Evolutionary conservation across 306 rosid species (phyloP), one percentile per base, ranked within the genome.

Genomic region (Prunus salicina): DNA sequence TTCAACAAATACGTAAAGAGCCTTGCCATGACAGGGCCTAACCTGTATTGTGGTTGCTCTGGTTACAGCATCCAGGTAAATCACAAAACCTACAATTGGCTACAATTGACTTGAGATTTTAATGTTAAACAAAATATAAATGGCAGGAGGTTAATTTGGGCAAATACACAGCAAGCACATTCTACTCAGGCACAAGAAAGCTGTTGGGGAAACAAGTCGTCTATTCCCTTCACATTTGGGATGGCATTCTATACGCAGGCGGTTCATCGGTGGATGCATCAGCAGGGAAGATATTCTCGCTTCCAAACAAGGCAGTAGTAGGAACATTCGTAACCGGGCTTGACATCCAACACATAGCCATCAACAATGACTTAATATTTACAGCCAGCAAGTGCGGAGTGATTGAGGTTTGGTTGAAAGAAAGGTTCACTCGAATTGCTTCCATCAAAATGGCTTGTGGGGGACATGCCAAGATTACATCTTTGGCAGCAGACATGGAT

Each of bases 71-170:
- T 92, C 71, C 90, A 89, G 95, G 98, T 92, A 83, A 71, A 51
- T 50, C 55, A 52, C 13, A 62, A 12, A 78, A 0, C 58, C 8
- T 4, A 24, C n/a, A 14, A 8, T 3, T 16, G 7, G 16, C 6
- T 49, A 4, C 27, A 58, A 60, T 32, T 38, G 11, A 34, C 41
- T 34, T 34, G 41, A 34, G 76, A 74, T 52, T 79, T 45, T 45
- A 16, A 22, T 25, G 24, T 12, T 25, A 65, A 71, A n/a, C 16
- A 49, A 71, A 78, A 10, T 38, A 11, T 3, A 10, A 55, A 62
- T 75, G 64, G 76, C 95, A 95, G 98, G 98, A 95, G 82, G 91
- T 95, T 76, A 83, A 95, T 87, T 86, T 95, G 84, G 73, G 85
- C 56, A 81, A 73, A 4, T 45, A 84, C 30, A 87, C 91, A 72